Base-by-base conservation (phyloP, 805 yeast genomes). In the Ogataea sp. region DNA sequence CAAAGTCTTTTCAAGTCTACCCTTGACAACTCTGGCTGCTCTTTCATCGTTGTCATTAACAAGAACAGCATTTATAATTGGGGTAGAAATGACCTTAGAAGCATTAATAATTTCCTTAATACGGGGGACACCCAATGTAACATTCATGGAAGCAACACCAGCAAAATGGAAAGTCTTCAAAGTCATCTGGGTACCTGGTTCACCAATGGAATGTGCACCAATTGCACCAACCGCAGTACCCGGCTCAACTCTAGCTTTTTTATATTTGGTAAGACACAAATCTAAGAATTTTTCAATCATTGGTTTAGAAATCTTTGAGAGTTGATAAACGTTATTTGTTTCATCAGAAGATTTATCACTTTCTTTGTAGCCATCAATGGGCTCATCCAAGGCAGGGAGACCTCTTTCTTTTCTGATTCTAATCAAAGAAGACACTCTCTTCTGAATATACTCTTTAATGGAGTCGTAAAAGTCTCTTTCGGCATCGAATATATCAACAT, bases 161-260 rank as follows among this genome's bases (percentile, higher is more conserved):
- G 98, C 98, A 73, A 93, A 93, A 71, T 93, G 67, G 64, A 62
- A 62, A 51, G 81, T 75, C 58, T 75, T 75, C 59, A 75, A 73
- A 4, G 98, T 93, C 98, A 93, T 93, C 67, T 93, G 98, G 1
- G 98, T 93, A 60, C 97, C 98, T 18, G 98, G 98, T 58, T 90
- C 98, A 67, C 98, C 98, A 68, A 93, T 93, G 33, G 96, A 86
- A 59, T 93, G 98, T 0, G 98, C 98, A 50, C 97, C 98, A 64
- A 93, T 89, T 20, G 98, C 97, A 49, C 98, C 98, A 40, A 93
- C 97, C 2, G 98, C 98, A 4, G 98, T 93, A 45, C 97, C 98
- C 1, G 98, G 98, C 61, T 93, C 98, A 15, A 93, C 97, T 63
- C 80, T 81, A 7, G 98, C 96, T 49, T 82, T 73, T 39, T 78